Conservation (phyloP, 805 yeast genomes). For the Maudiozyma saulgeensis region DNA sequence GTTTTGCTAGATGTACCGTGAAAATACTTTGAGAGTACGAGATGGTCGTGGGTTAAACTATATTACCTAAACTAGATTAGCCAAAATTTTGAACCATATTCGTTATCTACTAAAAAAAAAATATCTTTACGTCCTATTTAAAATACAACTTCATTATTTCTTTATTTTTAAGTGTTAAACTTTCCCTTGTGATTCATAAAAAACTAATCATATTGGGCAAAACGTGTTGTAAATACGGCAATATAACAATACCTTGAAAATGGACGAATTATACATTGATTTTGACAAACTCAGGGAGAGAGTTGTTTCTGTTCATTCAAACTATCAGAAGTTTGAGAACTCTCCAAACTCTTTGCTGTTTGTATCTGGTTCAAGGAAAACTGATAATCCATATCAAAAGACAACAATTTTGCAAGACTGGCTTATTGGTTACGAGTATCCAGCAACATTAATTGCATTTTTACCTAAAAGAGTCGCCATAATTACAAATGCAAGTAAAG, state of each 20-base stretch:
- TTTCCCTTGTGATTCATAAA: background rate
- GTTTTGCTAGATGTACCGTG: background rate
- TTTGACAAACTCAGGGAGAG: slow-evolving; percentile 23
- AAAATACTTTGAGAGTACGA: background rate
- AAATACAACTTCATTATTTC: too few species aligned
- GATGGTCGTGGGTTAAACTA: too few species aligned
- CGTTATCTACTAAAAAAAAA: too few species aligned
- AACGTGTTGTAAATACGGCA: background rate
- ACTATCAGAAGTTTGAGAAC: slow-evolving; percentile 22
- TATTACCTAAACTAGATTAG: too few species aligned
- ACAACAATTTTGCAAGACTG: slow-evolving; percentile 81
- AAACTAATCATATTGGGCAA: background rate
- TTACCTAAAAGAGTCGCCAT: slow-evolving; percentile 50
- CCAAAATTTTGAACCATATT: too few species aligned
- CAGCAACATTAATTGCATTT: slow-evolving; percentile 72
- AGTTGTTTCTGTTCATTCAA: slow-evolving; percentile 19
- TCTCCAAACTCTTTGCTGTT: slow-evolving; percentile 43
- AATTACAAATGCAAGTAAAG: slow-evolving; percentile 76
- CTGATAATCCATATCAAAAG: slow-evolving; percentile 82
- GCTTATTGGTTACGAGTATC: slow-evolving; percentile 91
- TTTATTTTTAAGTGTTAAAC: too few species aligned
- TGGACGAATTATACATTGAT: slow-evolving; percentile 27
- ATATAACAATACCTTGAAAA: slow-evolving; percentile 4
- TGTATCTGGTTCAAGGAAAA: slow-evolving; percentile 77
- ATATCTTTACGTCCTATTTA: too few species aligned